phyloP scores from a whole-genome alignment of 2,329 filamentous ascomycete species.

The Microsporum ferrugineum region DNA sequence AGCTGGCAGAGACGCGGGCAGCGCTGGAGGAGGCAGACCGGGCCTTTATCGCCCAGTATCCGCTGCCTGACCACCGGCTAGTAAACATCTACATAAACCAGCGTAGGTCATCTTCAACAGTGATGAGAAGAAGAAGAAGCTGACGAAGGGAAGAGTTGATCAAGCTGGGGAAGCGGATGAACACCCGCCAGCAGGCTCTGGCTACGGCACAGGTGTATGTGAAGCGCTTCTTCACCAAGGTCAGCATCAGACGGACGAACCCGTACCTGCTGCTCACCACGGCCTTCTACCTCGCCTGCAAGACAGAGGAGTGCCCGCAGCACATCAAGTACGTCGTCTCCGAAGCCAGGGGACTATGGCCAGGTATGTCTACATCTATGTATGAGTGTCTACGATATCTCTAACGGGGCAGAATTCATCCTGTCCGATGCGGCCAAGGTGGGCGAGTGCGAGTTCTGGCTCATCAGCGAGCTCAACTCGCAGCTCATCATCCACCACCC shows the following conservation, averaged over 20 bases:
- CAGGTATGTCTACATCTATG: slow-evolving; percentile 38
- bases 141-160: slow-evolving; percentile 35
- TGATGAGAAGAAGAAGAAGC: background rate
- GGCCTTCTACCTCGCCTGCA: slow-evolving; percentile 87
- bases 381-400: slow-evolving; percentile 3
- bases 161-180: slow-evolving; percentile 72
- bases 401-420: slow-evolving; percentile 48
- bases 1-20: slow-evolving; percentile 63
- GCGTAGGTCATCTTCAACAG: slow-evolving; percentile 44
- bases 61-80: slow-evolving; percentile 68
- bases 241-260: slow-evolving; percentile 86
- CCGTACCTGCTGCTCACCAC: slow-evolving; percentile 90
- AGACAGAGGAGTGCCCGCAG: slow-evolving; percentile 95
- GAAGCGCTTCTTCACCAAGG: slow-evolving; percentile 81
- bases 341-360: slow-evolving; percentile 77
- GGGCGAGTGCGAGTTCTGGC: slow-evolving; percentile 84
- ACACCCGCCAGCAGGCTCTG: slow-evolving; percentile 77
- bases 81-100: slow-evolving; percentile 87
- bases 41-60: slow-evolving; percentile 63
- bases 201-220: slow-evolving; percentile 92
- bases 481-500: slow-evolving; percentile 86
- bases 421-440: slow-evolving; percentile 68
- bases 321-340: slow-evolving; percentile 84
- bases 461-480: slow-evolving; percentile 84
- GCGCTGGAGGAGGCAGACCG: slow-evolving; percentile 67